phyloP scores from a whole-genome alignment of 2,329 filamentous ascomycete genomes.

The Apiospora pterosperma region DNA sequence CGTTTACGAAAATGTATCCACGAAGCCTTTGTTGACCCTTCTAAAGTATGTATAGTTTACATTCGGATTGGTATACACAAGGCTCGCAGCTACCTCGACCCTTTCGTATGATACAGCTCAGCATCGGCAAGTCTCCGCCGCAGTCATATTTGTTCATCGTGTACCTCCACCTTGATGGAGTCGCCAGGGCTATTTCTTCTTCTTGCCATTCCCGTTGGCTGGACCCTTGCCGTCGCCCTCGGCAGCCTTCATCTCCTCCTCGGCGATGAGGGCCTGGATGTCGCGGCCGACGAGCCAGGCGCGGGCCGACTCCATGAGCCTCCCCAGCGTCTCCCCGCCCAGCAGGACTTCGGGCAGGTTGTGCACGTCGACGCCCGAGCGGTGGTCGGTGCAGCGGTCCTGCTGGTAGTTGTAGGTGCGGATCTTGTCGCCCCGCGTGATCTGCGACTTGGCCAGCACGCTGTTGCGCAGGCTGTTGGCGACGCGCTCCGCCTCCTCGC shows the following conservation, averaged over 20 bases:
- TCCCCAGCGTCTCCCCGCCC: conserved; percentile 68
- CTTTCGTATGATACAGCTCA: neutral
- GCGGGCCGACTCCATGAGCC: conserved; percentile 73
- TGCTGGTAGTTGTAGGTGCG: conserved; percentile 80
- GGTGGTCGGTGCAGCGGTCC: conserved; percentile 83
- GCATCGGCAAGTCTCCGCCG: neutral
- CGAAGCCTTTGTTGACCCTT: no score
- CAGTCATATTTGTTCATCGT: neutral
- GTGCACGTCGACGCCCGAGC: conserved; percentile 75
- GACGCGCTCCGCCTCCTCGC: conserved; percentile 82
- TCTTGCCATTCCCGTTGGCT: neutral
- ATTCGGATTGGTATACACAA: neutral
- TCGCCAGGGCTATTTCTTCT: conserved; percentile 13
- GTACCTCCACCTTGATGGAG: neutral
- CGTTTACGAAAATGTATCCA: no score
- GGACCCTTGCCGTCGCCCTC: conserved; percentile 13
- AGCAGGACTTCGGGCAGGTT: conserved; percentile 77
- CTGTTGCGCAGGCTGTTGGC: conserved; percentile 70
- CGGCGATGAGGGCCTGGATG: conserved; percentile 64
- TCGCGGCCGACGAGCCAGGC: conserved; percentile 74
- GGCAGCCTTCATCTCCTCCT: conserved; percentile 49
- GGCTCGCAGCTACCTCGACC: neutral
- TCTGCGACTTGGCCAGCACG: conserved; percentile 74
- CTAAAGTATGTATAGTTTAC: neutral
- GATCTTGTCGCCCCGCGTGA: conserved; percentile 91